Evolutionary conservation across 768 basidiomycete genomes (phyloP).

Genomic region (Kwoniella europaea): DNA sequence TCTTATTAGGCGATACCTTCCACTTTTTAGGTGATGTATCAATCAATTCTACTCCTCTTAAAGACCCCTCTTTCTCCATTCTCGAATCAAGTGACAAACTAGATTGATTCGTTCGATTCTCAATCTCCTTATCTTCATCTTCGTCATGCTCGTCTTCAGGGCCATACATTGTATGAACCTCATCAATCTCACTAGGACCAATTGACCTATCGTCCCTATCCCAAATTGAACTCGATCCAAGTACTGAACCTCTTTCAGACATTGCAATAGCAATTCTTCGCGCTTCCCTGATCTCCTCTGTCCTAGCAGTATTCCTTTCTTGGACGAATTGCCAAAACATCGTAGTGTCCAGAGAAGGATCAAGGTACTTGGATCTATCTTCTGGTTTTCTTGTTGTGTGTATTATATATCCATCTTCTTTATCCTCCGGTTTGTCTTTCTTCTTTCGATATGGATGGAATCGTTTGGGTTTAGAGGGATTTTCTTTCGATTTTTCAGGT

Average conservation of each 20-base stretch:
- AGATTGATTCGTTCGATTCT: neutral
- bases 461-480: neutral
- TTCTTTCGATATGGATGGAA: neutral
- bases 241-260: neutral
- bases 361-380: slow-evolving; percentile 10
- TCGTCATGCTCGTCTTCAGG: no score
- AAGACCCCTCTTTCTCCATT: neutral
- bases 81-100: neutral
- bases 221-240: neutral
- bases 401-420: neutral
- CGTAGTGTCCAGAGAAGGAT: neutral
- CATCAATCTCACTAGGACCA: neutral
- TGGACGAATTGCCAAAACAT: neutral
- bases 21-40: neutral
- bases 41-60: slow-evolving; percentile 6
- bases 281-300: neutral
- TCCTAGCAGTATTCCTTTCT: neutral
- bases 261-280: neutral
- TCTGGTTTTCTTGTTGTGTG: neutral
- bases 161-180: no score
- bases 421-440: neutral
- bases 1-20: neutral
- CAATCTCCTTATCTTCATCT: neutral
- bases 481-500: neutral
- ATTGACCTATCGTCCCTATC: neutral